Base-by-base conservation (phyloP, 2,329 filamentous ascomycete genomes). In the Aspergillus oerlinghausenensis region DNA sequence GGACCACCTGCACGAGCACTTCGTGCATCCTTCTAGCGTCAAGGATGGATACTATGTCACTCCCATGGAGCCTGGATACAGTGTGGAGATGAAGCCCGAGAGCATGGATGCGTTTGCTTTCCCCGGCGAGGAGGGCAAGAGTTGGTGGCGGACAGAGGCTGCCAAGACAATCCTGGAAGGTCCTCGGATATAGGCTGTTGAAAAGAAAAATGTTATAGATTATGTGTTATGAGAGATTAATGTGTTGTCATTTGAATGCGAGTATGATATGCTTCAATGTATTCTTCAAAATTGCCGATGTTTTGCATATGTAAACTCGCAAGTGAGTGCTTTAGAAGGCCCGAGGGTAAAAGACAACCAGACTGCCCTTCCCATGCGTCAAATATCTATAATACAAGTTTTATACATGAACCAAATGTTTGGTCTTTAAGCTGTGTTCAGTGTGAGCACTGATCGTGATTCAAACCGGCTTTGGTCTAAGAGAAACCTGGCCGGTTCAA, bases 1-100 rank as follows among this genome's bases (percentile, higher is more conserved):
- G 25, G 92, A 96, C 72, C 90, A 96, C 75, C 77, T 96, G 68
- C 92, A 96, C 75, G 92, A 96, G 82, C 92, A 96, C 77, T 96
- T 96, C 73, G 79, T 90, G 69, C 83, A 96, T 73, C 92, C 92
- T 1, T 83, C 86, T 2, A 82, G 87, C 55, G 90, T 96, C 67
- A 85, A 87, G 76, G 87, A 92, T 63, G 92, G 92, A 3, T 94
- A 91, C 75, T 95, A 95, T 77, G 88, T 89, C 63, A 96, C 92
- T 1, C 92, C 92, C 0, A 87, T 78, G 61, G 86, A 91, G 70
- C 82, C 92, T 0, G 92, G 92, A 0, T 96, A 96, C 74, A 92
- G 89, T 69, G 92, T 96, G 2, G 90, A 96, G 84, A 96, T 96
- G 91, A 93, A 90, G 83, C 76, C 85, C 3, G 89, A 87, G 63